Evolutionary conservation across 345 rosid species (phyloP), one percentile per base, ranked within the genome.

Genomic region (Salix purpurea): DNA sequence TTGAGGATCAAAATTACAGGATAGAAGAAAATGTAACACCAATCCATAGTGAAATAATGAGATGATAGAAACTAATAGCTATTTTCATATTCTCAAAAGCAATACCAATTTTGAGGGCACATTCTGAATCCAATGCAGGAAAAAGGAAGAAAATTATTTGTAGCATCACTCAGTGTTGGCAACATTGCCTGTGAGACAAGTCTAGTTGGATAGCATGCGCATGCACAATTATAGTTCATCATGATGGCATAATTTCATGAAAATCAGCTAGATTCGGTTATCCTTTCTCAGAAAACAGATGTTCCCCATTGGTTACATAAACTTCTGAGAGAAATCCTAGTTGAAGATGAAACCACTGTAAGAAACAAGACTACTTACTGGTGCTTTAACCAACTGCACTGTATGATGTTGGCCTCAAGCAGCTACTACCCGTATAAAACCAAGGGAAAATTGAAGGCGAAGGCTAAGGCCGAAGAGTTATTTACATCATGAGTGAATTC

Each of bases 361-460:
- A 9, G 50, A 28, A 66, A 74, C 71, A 72, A 76, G 66, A 65
- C 71, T 36, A 36, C 37, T 34, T 34, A 28, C 60, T 40, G 37
- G 52, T 60, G 77, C 79, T 73, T 58, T 8, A 12, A 54, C 71
- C 82, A 70, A 72, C 71, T 44, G 67, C 54, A 58, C 34, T 4
- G 13, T 70, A 56, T 71, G 52, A 24, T 70, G 77, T 58, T 70
- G 76, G 75, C 77, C 69, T 62, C 39, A 67, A 68, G 71, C 76
- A 80, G 71, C 74, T 58, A 76, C 71, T 71, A 78, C 83, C 83
- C 83, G 76, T 74, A 50, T 78, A 82, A 82, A 84, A 80, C 74
- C n/a, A 40, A 21, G 82, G 87, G 81, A 74, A 40, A 67, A 46
- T 58, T 48, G 26, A 16, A 68, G 34, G 13, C 36, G 42, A 67